Base-by-base conservation (phyloP, 345 rosid species). In the Gynandropsis gynandra region DNA sequence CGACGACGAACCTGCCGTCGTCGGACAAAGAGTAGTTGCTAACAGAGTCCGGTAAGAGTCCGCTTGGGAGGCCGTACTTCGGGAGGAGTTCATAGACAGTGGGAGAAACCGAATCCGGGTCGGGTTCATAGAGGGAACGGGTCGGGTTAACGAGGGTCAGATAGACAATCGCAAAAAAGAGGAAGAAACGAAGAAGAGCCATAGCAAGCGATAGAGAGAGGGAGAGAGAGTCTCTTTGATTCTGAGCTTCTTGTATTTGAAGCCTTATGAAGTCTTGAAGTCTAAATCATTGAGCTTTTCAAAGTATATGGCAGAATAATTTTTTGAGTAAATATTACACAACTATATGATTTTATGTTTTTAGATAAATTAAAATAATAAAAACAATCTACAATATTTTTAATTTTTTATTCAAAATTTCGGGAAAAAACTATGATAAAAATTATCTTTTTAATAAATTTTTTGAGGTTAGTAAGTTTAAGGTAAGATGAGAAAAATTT, bases 31-130 rank as follows among this genome's bases (percentile, higher is more conserved):
- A 54, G 80, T 82, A 90, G 50, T 54, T 58, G 9, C 50, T 54
- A 61, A 87, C 96, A 41, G 85, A 40, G 49, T 51, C 50, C 1
- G 98, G 98, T 4, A 90, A 60, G 11, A 90, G 78, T 0, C 98
- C 98, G 39, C 76, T 56, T 3, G 98, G 98, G 72, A 90, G 96
- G 50, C 98, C 95, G 76, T 42, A 87, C 52, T 79, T 58, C n/a
- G 95, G 85, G 42, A 90, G 86, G 77, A 87, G 65, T 1, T 90
- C 95, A 72, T 75, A 80, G 36, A 87, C 93, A 5, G 81, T 56
- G 2, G 67, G 54, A 5, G 74, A 42, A 15, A 71, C 18, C 4
- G 42, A 65, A 50, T 62, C 55, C 24, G 72, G 62, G 52, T 65
- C 69, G 59, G 65, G 59, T 49, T 51, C 67, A 17, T 42, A 29